These are phyloP conservation scores for Cucumis variabilis DNA, from an alignment of 331 rosid genomes.

Conservation along the genomic window DNA sequence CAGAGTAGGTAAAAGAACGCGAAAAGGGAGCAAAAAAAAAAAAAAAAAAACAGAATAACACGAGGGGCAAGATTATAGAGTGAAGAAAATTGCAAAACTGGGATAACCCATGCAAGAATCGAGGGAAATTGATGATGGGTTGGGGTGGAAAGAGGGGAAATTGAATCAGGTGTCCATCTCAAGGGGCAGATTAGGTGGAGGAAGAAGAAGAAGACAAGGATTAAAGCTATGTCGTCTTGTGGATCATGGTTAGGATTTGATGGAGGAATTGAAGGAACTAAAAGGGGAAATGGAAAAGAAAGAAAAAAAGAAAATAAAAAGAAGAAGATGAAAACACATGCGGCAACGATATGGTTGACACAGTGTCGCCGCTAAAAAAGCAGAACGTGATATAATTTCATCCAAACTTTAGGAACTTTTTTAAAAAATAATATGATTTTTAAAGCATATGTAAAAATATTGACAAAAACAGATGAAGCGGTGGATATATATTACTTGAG, in stretches of 20 bases:
- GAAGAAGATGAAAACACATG: neutral
- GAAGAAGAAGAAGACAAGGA: neutral
- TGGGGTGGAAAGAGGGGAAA: neutral
- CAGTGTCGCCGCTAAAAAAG: neutral
- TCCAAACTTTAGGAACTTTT: neutral
- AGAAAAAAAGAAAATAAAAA: neutral
- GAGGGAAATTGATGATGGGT: neutral
- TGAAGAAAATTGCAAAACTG: neutral
- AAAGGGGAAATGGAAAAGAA: neutral
- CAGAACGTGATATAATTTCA: neutral
- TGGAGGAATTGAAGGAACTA: neutral
- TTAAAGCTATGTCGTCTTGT: conserved; percentile 5
- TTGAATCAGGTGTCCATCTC: neutral
- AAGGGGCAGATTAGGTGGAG: neutral
- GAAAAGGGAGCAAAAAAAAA: neutral
- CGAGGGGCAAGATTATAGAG: neutral
- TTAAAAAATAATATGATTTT: too few species aligned
- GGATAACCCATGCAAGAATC: neutral
- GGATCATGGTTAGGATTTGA: neutral
- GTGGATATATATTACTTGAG: too few species aligned
- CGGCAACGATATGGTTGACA: neutral
- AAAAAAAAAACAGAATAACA: neutral
- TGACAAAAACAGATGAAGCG: too few species aligned
- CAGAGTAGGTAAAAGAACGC: neutral
- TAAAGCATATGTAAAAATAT: too few species aligned